phyloP scores from a whole-genome alignment of 2,329 filamentous ascomycete genomes.

The Scedosporium apiospermum region DNA sequence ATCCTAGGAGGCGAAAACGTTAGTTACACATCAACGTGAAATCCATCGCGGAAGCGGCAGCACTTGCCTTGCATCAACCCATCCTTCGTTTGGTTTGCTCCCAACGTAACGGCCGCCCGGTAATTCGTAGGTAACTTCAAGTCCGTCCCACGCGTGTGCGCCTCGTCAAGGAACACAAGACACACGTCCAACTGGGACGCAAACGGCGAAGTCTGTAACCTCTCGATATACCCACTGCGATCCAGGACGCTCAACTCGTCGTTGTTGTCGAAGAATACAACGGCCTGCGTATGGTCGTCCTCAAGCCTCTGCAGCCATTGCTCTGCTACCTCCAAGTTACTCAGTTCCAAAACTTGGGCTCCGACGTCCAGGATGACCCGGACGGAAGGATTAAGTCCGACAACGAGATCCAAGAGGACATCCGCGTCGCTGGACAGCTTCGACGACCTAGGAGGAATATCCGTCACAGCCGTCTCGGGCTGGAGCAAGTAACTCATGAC shows the following conservation, averaged over 20 bases:
- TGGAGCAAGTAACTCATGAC: constrained; percentile 52
- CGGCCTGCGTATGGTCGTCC: constrained; percentile 15
- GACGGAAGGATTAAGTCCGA: constrained; percentile 24
- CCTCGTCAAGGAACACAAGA: constrained; percentile 60
- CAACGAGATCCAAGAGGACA: constrained; percentile 34
- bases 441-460: constrained; percentile 12
- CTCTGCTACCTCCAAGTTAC: constrained; percentile 43
- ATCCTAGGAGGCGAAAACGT: constrained; percentile 32
- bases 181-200: constrained; percentile 45
- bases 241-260: constrained; percentile 48
- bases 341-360: constrained; percentile 56
- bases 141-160: constrained; percentile 62
- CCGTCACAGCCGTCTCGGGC: constrained; percentile 35
- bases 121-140: constrained; percentile 49
- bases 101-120: constrained; percentile 58
- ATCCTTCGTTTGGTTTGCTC: constrained; percentile 58
- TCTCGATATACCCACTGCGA: constrained; percentile 31
- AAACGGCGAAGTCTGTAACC: constrained; percentile 50
- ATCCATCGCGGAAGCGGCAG: too few relatives aligned
- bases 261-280: constrained; percentile 47
- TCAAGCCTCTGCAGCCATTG: constrained; percentile 37
- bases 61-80: constrained; percentile 53
- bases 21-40: constrained; percentile 2
- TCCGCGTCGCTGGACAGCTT: constrained; percentile 22
- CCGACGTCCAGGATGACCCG: constrained; percentile 63